Evolutionary conservation across 208 protist genomes (phyloP), one percentile per base, ranked within the genome.

Genomic region (Crithidia expoeki): DNA sequence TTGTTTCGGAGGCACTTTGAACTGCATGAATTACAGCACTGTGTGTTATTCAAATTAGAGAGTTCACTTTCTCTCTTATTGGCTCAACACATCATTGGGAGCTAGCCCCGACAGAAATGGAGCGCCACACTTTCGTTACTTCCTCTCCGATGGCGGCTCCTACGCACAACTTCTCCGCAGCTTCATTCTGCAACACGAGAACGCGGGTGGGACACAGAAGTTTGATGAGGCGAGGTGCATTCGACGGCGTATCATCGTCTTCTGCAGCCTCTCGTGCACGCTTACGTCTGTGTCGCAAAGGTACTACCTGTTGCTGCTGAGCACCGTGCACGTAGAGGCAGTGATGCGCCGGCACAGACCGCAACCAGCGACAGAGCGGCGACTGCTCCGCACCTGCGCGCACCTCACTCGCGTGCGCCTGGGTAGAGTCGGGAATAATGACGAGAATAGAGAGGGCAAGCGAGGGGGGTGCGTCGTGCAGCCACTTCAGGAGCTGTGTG

Each of bases 121-220:
- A n/a, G 21, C 62, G 42, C 71, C 71, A 76, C 17, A 32, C 38
- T n/a, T n/a, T 30, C 11, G 34, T 16, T 21, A 76, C 56, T 5
- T 28, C 56, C 1, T 40, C 34, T 11, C 71, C 71, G 10, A 76
- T 34, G 2, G 19, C 28, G 3, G 47, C 40, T n/a, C 75, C 80
- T 44, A 56, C 21, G 27, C 60, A 38, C 25, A 71, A 38, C 12
- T 28, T 33, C 27, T 79, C 74, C 11, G 75, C 68, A 23, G 14
- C 34, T 25, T 77, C 75, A 36, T 79, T 68, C 44, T 85, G 80
- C 63, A 85, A 6, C 28, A 85, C 68, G 30, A 85, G 50, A 7
- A 85, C n/a, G 21, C 70, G 68, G 27, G 74, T 85, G 2, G 80
- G 52, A 47, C 80, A 85, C 11, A 71, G 81, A 25, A 85, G 50